phyloP scores from a whole-genome alignment of 306 rosid genomes.

The Cucumis hystrix region DNA sequence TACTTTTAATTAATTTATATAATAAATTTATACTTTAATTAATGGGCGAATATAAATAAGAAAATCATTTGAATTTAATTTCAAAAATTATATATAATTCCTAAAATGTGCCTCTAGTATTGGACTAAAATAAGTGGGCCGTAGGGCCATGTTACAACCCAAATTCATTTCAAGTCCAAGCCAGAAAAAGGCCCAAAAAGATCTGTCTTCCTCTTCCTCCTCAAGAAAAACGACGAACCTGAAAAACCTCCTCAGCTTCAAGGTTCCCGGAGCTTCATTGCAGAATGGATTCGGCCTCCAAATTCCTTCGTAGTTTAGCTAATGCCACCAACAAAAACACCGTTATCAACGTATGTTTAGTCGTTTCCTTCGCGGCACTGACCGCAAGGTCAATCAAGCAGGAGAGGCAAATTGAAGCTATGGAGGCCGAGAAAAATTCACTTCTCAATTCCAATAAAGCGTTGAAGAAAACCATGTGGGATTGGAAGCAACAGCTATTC shows the following conservation, averaged over 20 bases:
- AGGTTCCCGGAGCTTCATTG: not conserved
- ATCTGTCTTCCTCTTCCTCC: not conserved
- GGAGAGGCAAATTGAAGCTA: conserved; percentile 43
- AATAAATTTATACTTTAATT: no score
- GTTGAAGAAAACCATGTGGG: conserved; percentile 54
- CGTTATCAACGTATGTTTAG: conserved; percentile 37
- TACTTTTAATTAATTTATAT: no score
- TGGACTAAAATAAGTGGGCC: not conserved
- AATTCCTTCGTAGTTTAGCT: conserved; percentile 17
- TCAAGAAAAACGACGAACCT: not conserved
- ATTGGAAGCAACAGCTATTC: conserved; percentile 72
- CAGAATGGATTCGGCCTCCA: conserved; percentile 48
- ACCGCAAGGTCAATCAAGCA: conserved; percentile 40
- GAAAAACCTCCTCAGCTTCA: not conserved
- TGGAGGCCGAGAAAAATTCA: conserved; percentile 59
- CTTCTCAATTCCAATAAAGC: conserved; percentile 53
- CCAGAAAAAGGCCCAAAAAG: not conserved
- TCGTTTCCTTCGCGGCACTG: conserved; percentile 37
- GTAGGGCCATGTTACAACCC: not conserved
- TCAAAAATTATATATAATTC: no score
- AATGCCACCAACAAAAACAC: conserved; percentile 43
- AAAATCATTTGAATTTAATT: no score
- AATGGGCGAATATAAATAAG: no score
- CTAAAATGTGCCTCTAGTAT: no score
- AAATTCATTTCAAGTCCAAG: not conserved